phyloP scores from a whole-genome alignment of 805 yeast genomes.

The Yarrowia divulgata region DNA sequence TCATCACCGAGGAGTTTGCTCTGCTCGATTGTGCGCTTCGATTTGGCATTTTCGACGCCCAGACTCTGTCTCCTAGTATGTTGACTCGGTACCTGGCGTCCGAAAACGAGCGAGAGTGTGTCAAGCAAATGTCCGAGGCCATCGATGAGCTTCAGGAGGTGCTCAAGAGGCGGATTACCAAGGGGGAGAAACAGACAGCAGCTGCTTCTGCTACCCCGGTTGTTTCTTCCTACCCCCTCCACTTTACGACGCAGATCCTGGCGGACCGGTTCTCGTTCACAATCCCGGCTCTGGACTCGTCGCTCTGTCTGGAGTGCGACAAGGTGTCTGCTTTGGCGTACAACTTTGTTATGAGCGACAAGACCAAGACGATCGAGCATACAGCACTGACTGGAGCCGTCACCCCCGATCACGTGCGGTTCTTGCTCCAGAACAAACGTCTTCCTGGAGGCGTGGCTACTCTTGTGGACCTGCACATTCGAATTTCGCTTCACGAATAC shows the following conservation, averaged over 20 bases:
- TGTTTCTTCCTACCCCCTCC: constrained; percentile 25
- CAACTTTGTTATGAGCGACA: constrained; percentile 36
- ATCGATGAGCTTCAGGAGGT: constrained; percentile 2
- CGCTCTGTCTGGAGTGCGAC: constrained; percentile 29
- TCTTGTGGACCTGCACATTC: constrained; percentile 21
- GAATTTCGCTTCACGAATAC: constrained; percentile 23
- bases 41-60: constrained; percentile 31
- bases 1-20: constrained; percentile 18
- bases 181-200: too few species aligned
- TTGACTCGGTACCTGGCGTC: constrained; percentile 15
- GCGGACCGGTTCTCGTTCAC: constrained; percentile 26
- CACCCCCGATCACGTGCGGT: constrained; percentile 29
- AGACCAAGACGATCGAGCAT: constrained; percentile 29
- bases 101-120: constrained; percentile 11
- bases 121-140: neutral
- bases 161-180: neutral
- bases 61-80: constrained; percentile 19
- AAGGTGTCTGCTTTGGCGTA: constrained; percentile 28
- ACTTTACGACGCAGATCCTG: constrained; percentile 21
- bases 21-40: constrained; percentile 12
- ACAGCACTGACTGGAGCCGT: constrained; percentile 33
- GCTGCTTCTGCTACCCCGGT: neutral
- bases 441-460: constrained; percentile 36
- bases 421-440: constrained; percentile 35
- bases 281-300: constrained; percentile 28